Percentiles rank a stretch among this genome's conserved stretches.
Evolutionary conservation across 495 filamentous ascomycete species (phyloP).

Genomic region (Penicillium riverlandense): DNA sequence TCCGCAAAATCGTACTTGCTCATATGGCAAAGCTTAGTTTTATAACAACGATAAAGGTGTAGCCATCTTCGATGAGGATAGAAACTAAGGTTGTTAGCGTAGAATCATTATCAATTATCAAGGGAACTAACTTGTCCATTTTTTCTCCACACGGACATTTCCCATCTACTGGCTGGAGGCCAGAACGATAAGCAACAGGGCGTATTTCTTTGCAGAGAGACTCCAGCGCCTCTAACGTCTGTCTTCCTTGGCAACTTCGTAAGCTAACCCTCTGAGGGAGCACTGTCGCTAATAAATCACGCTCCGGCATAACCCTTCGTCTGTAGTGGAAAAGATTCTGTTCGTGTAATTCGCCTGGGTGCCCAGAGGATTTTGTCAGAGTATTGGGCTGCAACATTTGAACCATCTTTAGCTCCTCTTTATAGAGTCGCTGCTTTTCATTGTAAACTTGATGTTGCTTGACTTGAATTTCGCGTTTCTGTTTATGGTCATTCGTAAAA

Average conservation of each 20-base stretch:
- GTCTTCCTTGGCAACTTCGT: slow-evolving; percentile 1
- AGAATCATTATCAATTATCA: background rate
- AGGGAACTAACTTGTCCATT: background rate
- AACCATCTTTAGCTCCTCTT: background rate
- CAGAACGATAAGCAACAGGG: slow-evolving; percentile 1
- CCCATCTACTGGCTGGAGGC: background rate
- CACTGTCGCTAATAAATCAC: slow-evolving; percentile 3
- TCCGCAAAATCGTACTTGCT: slow-evolving; percentile 3
- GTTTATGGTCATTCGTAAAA: background rate
- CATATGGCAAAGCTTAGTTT: background rate
- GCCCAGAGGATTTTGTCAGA: too few relatives aligned
- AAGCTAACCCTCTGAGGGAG: slow-evolving; percentile 1
- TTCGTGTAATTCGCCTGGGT: background rate
- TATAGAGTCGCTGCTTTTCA: background rate
- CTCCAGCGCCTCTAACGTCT: slow-evolving; percentile 2
- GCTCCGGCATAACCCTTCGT: slow-evolving; percentile 6
- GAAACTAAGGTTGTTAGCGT: slow-evolving; percentile 1
- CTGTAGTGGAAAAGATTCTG: slow-evolving; percentile 6
- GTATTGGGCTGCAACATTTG: background rate
- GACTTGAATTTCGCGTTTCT: background rate
- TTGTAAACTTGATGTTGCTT: background rate
- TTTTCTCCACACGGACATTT: slow-evolving; percentile 3
- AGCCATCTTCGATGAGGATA: slow-evolving; percentile 4
- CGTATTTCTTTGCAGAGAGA: slow-evolving; percentile 2
- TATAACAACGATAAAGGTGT: slow-evolving; percentile 9